Percentiles rank a stretch among this genome's conserved stretches.
These are phyloP conservation scores for Alternaria triticina DNA, from an alignment of 2,329 filamentous ascomycete species.

Conservation along the genomic window DNA sequence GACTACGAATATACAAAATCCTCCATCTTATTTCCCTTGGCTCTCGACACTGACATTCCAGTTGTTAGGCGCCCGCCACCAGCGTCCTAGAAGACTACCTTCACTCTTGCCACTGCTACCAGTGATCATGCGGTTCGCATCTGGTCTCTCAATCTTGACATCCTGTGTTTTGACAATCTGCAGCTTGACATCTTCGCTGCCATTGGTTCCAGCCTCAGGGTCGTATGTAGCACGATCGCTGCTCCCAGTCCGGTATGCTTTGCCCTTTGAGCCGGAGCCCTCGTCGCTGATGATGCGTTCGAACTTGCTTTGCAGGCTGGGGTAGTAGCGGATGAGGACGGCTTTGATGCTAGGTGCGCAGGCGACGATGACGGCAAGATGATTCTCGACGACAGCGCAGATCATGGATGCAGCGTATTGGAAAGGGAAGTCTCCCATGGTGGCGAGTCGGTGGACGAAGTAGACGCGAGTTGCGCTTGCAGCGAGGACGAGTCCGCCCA, in stretches of 20 bases:
- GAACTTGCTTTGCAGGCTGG: constrained; percentile 29
- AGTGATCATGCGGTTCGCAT: not conserved
- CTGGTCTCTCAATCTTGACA: constrained; percentile 4
- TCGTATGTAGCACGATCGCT: constrained; percentile 4
- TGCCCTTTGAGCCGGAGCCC: not conserved
- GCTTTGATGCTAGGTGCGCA: constrained; percentile 45
- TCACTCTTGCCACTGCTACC: constrained; percentile 6
- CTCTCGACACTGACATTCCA: constrained; percentile 9
- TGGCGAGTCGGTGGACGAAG: constrained; percentile 32
- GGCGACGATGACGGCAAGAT: constrained; percentile 45
- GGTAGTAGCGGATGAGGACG: constrained; percentile 32
- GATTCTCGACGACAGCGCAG: constrained; percentile 46
- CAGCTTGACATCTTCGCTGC: not conserved
- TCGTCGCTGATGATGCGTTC: constrained; percentile 17
- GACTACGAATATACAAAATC: not conserved
- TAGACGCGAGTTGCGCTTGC: constrained; percentile 35
- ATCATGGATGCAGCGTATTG: constrained; percentile 39
- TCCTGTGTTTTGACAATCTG: constrained; percentile 7
- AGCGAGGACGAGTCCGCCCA: constrained; percentile 42
- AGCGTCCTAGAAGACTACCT: constrained; percentile 2
- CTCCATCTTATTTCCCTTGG: not conserved
- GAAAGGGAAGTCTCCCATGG: constrained; percentile 32
- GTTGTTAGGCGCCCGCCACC: constrained; percentile 20
- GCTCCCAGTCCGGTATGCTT: not conserved
- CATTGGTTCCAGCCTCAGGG: not conserved